Conservation (phyloP, 345 rosid species). For the Rhodamnia argentea region DNA sequence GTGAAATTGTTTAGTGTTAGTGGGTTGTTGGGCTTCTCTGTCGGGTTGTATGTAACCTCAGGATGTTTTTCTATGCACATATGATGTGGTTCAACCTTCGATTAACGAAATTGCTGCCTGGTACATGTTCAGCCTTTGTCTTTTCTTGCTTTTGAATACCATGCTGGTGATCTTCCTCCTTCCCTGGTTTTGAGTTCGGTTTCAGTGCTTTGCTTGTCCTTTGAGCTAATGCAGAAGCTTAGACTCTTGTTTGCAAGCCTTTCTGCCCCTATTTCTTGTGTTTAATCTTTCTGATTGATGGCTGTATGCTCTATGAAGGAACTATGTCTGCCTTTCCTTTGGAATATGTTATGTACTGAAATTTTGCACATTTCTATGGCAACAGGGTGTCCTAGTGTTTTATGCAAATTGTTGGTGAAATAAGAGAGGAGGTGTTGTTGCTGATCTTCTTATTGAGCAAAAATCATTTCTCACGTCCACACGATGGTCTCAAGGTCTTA, state of each 20-base stretch:
- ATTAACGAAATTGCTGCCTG: not conserved
- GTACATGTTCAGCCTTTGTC: not conserved
- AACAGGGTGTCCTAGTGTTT: not conserved
- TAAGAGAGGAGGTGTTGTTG: conserved; percentile 1
- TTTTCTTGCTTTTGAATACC: not conserved
- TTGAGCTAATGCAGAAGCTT: not conserved
- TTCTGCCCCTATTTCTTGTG: not conserved
- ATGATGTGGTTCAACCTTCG: not conserved
- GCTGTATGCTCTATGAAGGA: not conserved
- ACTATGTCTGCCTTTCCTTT: not conserved
- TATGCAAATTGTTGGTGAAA: not conserved
- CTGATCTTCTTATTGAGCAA: not conserved
- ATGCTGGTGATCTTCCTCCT: not conserved
- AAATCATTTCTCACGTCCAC: not conserved
- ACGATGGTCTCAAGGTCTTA: conserved; percentile 84
- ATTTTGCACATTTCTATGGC: not conserved
- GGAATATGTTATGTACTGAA: not conserved
- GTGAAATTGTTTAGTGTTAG: not conserved
- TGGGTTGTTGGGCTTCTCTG: not conserved
- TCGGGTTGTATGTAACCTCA: not conserved
- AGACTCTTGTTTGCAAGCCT: not conserved
- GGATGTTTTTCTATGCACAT: not conserved
- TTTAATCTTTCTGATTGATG: not conserved
- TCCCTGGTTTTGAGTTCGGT: not conserved
- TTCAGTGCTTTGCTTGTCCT: not conserved